Evolutionary conservation across 2,329 filamentous ascomycete genomes (phyloP).

Genomic region (Aspergillus sp.): DNA sequence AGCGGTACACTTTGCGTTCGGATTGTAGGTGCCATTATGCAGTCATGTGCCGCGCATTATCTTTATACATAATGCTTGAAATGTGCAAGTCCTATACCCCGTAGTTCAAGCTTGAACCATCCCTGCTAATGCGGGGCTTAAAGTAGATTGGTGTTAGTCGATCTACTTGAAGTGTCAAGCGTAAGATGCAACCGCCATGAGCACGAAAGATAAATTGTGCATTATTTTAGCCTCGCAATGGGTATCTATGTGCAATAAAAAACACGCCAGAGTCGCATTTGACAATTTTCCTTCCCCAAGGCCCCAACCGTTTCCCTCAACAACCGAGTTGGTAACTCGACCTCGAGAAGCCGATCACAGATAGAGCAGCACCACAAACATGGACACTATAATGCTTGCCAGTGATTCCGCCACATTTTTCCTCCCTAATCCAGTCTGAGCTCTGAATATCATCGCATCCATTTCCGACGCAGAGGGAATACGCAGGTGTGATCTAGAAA

Average conservation of each 20-base stretch:
- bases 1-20: not conserved
- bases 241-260: not conserved
- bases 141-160: not conserved
- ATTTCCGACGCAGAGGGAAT: conserved; percentile 1
- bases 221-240: not conserved
- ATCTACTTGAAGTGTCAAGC: not conserved
- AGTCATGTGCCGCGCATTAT: not conserved
- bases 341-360: not conserved
- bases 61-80: not conserved
- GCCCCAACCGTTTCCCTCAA: not conserved
- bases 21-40: too few species aligned
- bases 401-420: not conserved
- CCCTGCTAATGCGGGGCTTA: too few species aligned
- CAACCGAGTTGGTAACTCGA: not conserved
- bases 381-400: not conserved
- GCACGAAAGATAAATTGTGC: not conserved
- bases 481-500: not conserved
- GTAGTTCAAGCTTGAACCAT: not conserved
- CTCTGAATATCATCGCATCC: not conserved
- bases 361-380: not conserved
- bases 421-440: not conserved
- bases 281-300: not conserved
- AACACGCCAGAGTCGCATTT: not conserved
- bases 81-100: not conserved
- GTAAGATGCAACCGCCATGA: not conserved